These are phyloP conservation scores for Pythium dissimile DNA, from an alignment of 352 stramenopile species.

Conservation along the genomic window DNA sequence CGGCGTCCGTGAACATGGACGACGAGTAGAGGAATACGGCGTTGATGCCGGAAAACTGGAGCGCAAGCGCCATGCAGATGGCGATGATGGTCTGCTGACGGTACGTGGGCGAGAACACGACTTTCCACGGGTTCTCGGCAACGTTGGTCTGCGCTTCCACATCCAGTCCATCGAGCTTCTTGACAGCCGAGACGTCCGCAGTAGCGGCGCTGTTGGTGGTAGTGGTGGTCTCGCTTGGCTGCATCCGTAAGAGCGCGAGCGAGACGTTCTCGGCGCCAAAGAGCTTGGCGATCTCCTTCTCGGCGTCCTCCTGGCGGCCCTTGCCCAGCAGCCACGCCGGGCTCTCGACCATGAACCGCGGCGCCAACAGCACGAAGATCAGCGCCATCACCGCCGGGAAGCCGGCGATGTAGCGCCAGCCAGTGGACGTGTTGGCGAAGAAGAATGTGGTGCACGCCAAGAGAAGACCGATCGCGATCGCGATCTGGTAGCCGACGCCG, in stretches of 20 bases:
- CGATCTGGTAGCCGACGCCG: constrained; percentile 39
- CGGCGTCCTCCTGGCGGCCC: constrained; percentile 20
- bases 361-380: constrained; percentile 35
- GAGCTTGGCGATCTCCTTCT: constrained; percentile 19
- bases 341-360: constrained; percentile 23
- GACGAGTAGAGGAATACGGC: constrained; percentile 75
- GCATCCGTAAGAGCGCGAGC: constrained; percentile 23
- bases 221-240: background rate
- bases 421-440: constrained; percentile 37
- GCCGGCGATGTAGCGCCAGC: constrained; percentile 51
- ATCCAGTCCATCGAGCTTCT: background rate
- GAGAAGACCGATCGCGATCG: constrained; percentile 41
- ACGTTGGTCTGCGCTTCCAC: background rate
- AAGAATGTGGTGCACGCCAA: constrained; percentile 46
- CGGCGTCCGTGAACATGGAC: constrained; percentile 50
- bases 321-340: constrained; percentile 36
- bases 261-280: constrained; percentile 24
- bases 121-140: constrained; percentile 14
- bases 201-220: background rate
- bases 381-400: constrained; percentile 46
- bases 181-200: background rate
- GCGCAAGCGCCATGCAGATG: constrained; percentile 33
- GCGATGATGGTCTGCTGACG: constrained; percentile 42
- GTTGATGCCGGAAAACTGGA: constrained; percentile 67
- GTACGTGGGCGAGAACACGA: constrained; percentile 22